Conservation (phyloP, 768 basidiomycete species). For the Pleurotus eryngii region DNA sequence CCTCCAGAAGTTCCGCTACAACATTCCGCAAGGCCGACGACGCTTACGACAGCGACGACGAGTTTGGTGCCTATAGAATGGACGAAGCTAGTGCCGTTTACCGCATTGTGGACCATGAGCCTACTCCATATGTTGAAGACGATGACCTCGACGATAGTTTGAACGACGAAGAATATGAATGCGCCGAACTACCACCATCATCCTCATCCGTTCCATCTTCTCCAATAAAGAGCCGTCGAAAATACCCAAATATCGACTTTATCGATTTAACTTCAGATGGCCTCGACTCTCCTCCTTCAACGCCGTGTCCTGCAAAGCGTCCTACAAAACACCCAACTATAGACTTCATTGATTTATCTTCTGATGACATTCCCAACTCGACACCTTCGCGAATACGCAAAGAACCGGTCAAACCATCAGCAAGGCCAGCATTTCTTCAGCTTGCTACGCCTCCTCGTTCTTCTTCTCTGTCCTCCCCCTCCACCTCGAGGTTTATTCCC, state of each 20-base stretch:
- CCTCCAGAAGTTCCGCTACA: too few species aligned
- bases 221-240: not conserved
- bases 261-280: too few species aligned
- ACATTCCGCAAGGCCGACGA: not conserved
- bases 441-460: not conserved
- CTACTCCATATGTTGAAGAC: not conserved
- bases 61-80: not conserved
- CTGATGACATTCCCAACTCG: too few species aligned
- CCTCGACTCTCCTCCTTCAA: too few species aligned
- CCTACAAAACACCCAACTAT: too few species aligned
- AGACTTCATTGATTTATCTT: too few species aligned
- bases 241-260: not conserved
- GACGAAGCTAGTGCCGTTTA: slow-evolving; percentile 9
- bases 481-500: not conserved
- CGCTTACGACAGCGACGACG: not conserved
- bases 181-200: not conserved
- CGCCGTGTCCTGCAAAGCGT: too few species aligned
- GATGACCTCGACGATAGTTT: not conserved
- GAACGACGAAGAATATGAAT: not conserved
- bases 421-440: not conserved
- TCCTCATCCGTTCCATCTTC: slow-evolving; percentile 1
- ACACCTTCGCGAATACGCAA: not conserved
- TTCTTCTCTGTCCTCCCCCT: not conserved
- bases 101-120: not conserved
- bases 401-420: not conserved